phyloP scores from a whole-genome alignment of 2,329 filamentous ascomycete genomes.

The Fusarium veterinarium region DNA sequence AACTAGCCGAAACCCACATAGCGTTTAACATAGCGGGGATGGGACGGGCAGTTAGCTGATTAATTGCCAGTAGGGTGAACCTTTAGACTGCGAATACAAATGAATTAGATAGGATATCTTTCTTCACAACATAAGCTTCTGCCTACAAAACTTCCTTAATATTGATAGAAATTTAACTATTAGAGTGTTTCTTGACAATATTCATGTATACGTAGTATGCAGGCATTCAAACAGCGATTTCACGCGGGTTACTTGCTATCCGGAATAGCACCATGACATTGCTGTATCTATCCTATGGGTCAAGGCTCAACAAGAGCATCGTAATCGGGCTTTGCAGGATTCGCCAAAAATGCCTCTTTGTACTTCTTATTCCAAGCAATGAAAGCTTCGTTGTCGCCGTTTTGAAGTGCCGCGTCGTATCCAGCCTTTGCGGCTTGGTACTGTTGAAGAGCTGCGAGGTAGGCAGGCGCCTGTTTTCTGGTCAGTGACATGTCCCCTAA shows the following conservation, averaged over 20 bases:
- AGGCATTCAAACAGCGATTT: not conserved
- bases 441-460: fast-evolving
- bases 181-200: too few relatives aligned
- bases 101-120: too few relatives aligned
- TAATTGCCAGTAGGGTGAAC: too few relatives aligned
- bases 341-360: fast-evolving
- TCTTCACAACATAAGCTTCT: too few relatives aligned
- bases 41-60: too few relatives aligned
- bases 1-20: too few relatives aligned
- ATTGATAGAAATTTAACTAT: too few relatives aligned
- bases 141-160: too few relatives aligned
- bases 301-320: not conserved
- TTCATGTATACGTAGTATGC: too few relatives aligned
- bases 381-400: not conserved
- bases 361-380: not conserved
- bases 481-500: fast-evolving
- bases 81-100: too few relatives aligned
- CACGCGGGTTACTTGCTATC: fast-evolving
- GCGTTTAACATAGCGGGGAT: too few relatives aligned
- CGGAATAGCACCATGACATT: fast-evolving
- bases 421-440: not conserved
- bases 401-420: not conserved
- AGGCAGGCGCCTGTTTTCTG: not conserved
- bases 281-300: fast-evolving
- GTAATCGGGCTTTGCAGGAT: not conserved